Evolutionary conservation across 2,329 filamentous ascomycete genomes (phyloP), one percentile per base, ranked within the genome.

Genomic region (Xylaria sp.): DNA sequence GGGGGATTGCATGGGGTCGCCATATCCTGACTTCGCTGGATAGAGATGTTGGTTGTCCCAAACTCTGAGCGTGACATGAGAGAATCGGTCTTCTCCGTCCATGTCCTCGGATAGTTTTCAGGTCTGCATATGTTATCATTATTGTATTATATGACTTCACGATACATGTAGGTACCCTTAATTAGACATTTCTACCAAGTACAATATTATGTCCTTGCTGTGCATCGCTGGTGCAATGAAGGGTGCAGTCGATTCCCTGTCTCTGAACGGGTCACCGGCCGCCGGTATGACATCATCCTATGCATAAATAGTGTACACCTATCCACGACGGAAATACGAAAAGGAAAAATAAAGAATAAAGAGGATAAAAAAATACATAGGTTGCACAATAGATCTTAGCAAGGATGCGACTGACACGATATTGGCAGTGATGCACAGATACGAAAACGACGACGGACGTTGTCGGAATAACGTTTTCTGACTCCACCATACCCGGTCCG

Each of bases 141-240:
- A 53, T 60, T 60, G 57, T 66, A 60, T 54, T 56, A 65, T 65
- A 66, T n/a, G 57, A 61, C 23, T 56, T 59, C 38, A 60, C 20
- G 56, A 54, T 65, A 65, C 48, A 65, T 15, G 38, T 17, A 11
- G 3, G 26, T 23, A 11, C 23, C 11, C 10, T 46, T 38, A 56
- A 56, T 63, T 56, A 44, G 60, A 46, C 5, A 4, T 42, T 11
- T 20, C 7, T 4, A 28, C 4, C 28, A 28, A 3, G 5, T 4
- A 28, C 5, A 2, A 31, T 36, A 20, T 6, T 20, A 28, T 13
- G 26, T 15, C 10, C 6, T 48, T 48, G 23, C 28, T 1, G 5
- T 10, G 6, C 7, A 17, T 15, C 10, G 23, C 11, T 28, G 2
- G 9, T 23, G 20, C 20, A 5, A 20, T 23, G 17, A 11, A 20